Evolutionary conservation across 129 eudicot species (phyloP).

Genomic region (Arctium minus): DNA sequence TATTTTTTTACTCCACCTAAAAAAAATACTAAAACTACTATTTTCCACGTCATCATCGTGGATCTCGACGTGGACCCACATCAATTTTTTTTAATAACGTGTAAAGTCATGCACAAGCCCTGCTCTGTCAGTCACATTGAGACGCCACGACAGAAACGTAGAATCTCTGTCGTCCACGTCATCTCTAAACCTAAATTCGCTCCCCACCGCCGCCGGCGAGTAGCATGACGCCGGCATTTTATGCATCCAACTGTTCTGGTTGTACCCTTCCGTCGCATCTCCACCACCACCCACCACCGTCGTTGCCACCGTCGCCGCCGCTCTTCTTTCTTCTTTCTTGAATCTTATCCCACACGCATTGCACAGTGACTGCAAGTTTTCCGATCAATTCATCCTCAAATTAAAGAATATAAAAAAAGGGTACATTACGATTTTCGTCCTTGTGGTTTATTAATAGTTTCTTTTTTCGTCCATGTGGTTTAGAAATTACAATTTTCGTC

Average conservation of each 20-base stretch:
- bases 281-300: constrained; percentile 34
- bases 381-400: not conserved
- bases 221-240: constrained; percentile 52
- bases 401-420: not conserved
- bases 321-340: constrained; percentile 94
- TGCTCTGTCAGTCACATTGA: constrained; percentile 75
- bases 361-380: constrained; percentile 72
- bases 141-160: constrained; percentile 76
- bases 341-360: constrained; percentile 96
- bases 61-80: constrained; percentile 26
- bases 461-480: no score
- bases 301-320: constrained; percentile 57
- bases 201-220: constrained; percentile 43
- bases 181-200: constrained; percentile 73
- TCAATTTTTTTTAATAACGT: constrained; percentile 34
- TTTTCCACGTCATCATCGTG: constrained; percentile 27
- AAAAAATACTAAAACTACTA: not conserved
- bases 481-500: no score
- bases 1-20: constrained; percentile 1
- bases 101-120: constrained; percentile 83
- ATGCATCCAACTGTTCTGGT: constrained; percentile 39
- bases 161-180: constrained; percentile 64
- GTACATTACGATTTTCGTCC: no score
- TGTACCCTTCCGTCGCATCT: constrained; percentile 27
- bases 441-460: no score